phyloP scores from a whole-genome alignment of 768 basidiomycete species.

The Thelephora ganbajun region DNA sequence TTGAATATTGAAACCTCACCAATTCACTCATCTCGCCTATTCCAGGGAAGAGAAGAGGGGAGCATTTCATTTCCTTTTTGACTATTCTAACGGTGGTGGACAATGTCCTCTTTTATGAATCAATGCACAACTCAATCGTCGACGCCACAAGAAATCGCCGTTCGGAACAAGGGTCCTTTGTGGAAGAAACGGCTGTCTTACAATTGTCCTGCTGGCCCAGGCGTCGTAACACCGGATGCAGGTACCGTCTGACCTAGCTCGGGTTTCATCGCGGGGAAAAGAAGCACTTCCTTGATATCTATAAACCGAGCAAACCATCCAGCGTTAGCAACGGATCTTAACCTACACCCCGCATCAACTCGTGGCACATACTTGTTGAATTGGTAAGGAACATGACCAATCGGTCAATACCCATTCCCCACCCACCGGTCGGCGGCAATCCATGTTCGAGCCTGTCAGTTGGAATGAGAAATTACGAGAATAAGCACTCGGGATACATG shows the following conservation, averaged over 20 bases:
- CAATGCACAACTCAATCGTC: too few relatives aligned
- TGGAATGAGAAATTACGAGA: constrained; percentile 2
- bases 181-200: constrained; percentile 3
- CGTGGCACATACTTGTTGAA: constrained; percentile 58
- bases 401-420: constrained; percentile 92
- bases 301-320: not conserved
- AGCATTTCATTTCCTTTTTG: too few relatives aligned
- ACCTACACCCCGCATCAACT: not conserved
- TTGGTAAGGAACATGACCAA: constrained; percentile 98
- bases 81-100: too few relatives aligned
- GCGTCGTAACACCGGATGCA: constrained; percentile 15
- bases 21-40: too few relatives aligned
- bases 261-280: constrained; percentile 98
- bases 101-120: too few relatives aligned
- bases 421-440: constrained; percentile 93
- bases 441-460: constrained; percentile 78
- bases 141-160: too few relatives aligned
- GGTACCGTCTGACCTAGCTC: constrained; percentile 30
- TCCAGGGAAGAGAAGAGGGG: too few relatives aligned
- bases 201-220: constrained; percentile 18
- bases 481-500: constrained; percentile 1
- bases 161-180: too few relatives aligned
- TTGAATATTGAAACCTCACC: too few relatives aligned
- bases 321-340: not conserved
- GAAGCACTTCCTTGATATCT: constrained; percentile 94